phyloP scores from a whole-genome alignment of 202 grass and related monocot genomes.

The Tripidium arundinaceum region DNA sequence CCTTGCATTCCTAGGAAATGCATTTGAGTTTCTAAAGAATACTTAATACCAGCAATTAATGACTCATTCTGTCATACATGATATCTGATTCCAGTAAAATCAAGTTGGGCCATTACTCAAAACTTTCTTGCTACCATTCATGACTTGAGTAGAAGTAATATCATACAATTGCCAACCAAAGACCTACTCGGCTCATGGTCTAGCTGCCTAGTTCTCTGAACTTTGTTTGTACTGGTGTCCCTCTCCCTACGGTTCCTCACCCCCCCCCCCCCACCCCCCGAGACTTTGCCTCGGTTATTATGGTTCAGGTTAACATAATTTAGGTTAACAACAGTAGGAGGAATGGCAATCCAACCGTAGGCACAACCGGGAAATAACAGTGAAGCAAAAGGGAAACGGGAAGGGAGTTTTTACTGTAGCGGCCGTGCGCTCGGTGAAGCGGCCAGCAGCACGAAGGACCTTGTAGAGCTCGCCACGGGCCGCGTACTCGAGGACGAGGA shows the following conservation, averaged over 20 bases:
- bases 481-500: conserved; percentile 86
- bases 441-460: conserved; percentile 56
- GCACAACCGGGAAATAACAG: background rate
- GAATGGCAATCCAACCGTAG: background rate
- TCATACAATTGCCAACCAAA: background rate
- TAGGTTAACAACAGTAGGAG: background rate
- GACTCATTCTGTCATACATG: background rate
- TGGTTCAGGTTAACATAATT: background rate
- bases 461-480: conserved; percentile 80
- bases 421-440: conserved; percentile 64
- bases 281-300: background rate
- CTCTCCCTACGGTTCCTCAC: too few species aligned
- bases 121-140: background rate
- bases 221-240: background rate
- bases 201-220: too few species aligned
- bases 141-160: background rate
- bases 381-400: background rate
- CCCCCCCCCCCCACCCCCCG: too few species aligned
- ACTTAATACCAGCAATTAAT: background rate
- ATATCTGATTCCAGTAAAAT: background rate
- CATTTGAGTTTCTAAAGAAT: background rate
- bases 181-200: too few species aligned
- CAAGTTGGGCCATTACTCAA: background rate
- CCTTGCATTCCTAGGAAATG: too few species aligned
- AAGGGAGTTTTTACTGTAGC: conserved; percentile 54